Evolutionary conservation across 306 rosid genomes (phyloP).

Genomic region (Arachis stenosperma): DNA sequence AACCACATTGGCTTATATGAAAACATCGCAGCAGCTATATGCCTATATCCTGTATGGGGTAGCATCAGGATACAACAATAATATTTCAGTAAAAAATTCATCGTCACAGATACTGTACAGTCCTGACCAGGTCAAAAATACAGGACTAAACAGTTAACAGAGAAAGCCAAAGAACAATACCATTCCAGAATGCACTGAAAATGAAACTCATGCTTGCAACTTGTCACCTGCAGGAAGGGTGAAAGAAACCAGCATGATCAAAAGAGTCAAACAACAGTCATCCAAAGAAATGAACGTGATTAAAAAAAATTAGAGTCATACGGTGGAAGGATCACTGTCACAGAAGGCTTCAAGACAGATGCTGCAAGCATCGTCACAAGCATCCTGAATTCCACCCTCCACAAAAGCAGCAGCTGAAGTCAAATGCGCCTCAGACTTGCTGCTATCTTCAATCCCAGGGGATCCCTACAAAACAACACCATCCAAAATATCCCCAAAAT

Average conservation of each 20-base stretch:
- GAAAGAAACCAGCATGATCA: slow-evolving; percentile 27
- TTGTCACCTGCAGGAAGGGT: slow-evolving; percentile 64
- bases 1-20: slow-evolving; percentile 16
- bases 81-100: slow-evolving; percentile 19
- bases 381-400: slow-evolving; percentile 97
- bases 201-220: slow-evolving; percentile 96
- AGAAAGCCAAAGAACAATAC: slow-evolving; percentile 46
- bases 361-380: slow-evolving; percentile 95
- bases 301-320: slow-evolving; percentile 27
- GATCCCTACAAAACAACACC: slow-evolving; percentile 44
- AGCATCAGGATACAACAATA: background rate
- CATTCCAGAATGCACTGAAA: slow-evolving; percentile 97
- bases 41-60: background rate
- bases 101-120: background rate
- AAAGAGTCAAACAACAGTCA: slow-evolving; percentile 1
- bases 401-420: slow-evolving; percentile 95
- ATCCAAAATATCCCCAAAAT: background rate
- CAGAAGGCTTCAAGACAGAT: slow-evolving; percentile 88
- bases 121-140: slow-evolving; percentile 1
- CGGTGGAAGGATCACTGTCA: slow-evolving; percentile 93
- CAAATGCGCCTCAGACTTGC: slow-evolving; percentile 72
- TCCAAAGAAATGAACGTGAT: background rate
- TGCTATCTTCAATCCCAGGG: slow-evolving; percentile 58
- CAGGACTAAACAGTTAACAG: slow-evolving; percentile 1
- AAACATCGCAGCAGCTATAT: slow-evolving; percentile 13